Conservation (phyloP, 768 basidiomycete genomes). For the Podaxis sp. region DNA sequence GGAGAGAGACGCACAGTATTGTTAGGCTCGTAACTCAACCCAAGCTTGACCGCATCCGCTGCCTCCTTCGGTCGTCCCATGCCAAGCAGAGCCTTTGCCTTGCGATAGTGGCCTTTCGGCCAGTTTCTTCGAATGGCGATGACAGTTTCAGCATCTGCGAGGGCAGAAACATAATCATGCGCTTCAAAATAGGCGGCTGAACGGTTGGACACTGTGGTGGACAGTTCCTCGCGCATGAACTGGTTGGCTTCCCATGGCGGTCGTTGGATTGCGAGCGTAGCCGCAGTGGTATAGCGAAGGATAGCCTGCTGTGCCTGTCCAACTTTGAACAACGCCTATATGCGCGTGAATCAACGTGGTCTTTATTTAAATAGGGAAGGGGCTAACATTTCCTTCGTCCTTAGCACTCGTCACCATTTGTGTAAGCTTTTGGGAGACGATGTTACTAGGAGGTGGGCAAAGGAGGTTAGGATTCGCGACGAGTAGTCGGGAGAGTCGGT, state of each 20-base stretch:
- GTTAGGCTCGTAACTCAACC: conserved; percentile 76
- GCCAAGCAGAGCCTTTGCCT: conserved; percentile 83
- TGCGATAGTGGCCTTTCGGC: conserved; percentile 96
- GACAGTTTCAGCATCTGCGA: conserved; percentile 91
- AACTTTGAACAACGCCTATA: conserved; percentile 74
- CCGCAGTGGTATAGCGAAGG: conserved; percentile 75
- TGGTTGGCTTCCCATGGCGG: conserved; percentile 88
- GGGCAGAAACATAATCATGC: conserved; percentile 71
- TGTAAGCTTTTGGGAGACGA: conserved; percentile 73
- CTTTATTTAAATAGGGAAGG: neutral
- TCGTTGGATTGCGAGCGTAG: conserved; percentile 72
- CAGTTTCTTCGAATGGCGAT: conserved; percentile 81
- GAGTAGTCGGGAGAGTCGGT: conserved; percentile 73
- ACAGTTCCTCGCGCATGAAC: conserved; percentile 86
- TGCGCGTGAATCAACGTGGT: conserved; percentile 21
- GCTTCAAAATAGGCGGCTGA: conserved; percentile 82
- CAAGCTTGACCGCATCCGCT: conserved; percentile 75
- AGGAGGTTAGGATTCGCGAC: conserved; percentile 65
- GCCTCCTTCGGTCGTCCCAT: conserved; percentile 72
- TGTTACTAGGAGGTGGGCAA: conserved; percentile 79
- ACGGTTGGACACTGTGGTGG: conserved; percentile 87
- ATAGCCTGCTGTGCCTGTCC: conserved; percentile 72
- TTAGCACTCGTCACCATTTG: conserved; percentile 76
- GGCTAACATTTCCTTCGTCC: conserved; percentile 91
- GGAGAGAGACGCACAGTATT: conserved; percentile 35